phyloP scores from a whole-genome alignment of 345 rosid species.

The Pugionium dolabratum region DNA sequence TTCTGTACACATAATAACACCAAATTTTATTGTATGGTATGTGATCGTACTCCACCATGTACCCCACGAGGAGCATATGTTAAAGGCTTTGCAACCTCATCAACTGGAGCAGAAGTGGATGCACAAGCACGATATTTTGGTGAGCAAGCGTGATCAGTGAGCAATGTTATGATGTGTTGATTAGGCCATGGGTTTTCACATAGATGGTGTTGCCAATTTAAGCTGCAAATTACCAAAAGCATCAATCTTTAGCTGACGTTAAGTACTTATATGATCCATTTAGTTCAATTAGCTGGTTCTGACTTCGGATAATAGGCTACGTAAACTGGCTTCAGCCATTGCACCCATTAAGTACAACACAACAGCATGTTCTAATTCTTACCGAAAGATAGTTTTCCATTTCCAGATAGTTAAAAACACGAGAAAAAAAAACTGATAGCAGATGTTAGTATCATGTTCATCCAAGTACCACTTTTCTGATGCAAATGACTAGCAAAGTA shows the following conservation, averaged over 20 bases:
- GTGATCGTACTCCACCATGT: slow-evolving; percentile 66
- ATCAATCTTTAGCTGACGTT: slow-evolving; percentile 11
- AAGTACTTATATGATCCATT: not conserved
- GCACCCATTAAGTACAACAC: not conserved
- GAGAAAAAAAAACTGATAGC: not conserved
- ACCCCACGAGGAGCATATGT: slow-evolving; percentile 71
- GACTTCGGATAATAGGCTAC: not conserved
- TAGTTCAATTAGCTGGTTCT: not conserved
- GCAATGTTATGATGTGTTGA: slow-evolving; percentile 91
- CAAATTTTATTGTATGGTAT: slow-evolving; percentile 6
- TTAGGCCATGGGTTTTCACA: slow-evolving; percentile 90
- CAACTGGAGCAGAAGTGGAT: slow-evolving; percentile 65
- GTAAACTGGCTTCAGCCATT: slow-evolving; percentile 13
- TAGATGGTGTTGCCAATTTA: slow-evolving; percentile 95
- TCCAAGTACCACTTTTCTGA: not conserved
- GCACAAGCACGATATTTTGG: slow-evolving; percentile 74
- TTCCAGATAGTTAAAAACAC: not conserved
- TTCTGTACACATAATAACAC: slow-evolving; percentile 51
- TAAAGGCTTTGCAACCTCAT: slow-evolving; percentile 73
- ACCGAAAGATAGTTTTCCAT: not conserved
- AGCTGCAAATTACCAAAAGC: slow-evolving; percentile 49
- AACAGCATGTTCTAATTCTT: slow-evolving; percentile 2
- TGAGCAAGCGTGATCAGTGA: slow-evolving; percentile 73
- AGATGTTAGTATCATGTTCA: not conserved
- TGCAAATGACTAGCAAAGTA: slow-evolving; percentile 15